Evolutionary conservation across 495 filamentous ascomycete species (phyloP), one percentile per base, ranked within the genome.

Genomic region (Hyaloscypha variabilis): DNA sequence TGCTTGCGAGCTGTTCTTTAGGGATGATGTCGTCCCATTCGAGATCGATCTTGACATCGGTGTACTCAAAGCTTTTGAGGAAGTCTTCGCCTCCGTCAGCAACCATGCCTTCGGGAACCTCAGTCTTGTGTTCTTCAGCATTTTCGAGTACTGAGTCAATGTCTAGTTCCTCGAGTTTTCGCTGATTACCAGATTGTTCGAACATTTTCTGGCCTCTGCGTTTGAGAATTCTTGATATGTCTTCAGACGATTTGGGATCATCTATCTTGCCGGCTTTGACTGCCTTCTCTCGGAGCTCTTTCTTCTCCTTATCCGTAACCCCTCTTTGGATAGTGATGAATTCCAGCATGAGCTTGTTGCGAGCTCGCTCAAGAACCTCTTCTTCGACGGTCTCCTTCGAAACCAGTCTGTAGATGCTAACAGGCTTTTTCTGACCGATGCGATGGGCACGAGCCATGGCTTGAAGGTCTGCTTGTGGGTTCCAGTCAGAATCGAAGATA

Each of bases 21-120:
- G 95, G 96, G 66, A 99, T 99, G 72, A 99, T 98, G 62, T 97
- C 89, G 69, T 98, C 96, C 95, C 95, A 99, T 64, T 91, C 90
- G 42, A 97, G 83, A 67, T 93, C 89, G 25, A 97, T 88, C 76
- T 97, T 97, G 76, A 98, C 91, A 70, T 97, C 93, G 4, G 91
- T 94, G 66, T 95, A 95, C 60, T 91, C 88, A 69, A 92, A 91
- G 52, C 87, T 89, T 67, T 91, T 92, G 76, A 98, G 84, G 75
- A 98, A 99, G 58, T 97, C 96, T 68, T 93, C 91, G 60, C 91
- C 91, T 70, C 91, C 91, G 73, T 97, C 95, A 61, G 93, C 95
- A 64, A 94, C 91, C 57, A 97, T 90, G 46, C 90, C 92, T 70
- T 94, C 91, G 4, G 91, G 88, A 51, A 97, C 89, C 70, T 97